phyloP scores from a whole-genome alignment of 768 basidiomycete genomes.

The Cyclocybe cylindracea region DNA sequence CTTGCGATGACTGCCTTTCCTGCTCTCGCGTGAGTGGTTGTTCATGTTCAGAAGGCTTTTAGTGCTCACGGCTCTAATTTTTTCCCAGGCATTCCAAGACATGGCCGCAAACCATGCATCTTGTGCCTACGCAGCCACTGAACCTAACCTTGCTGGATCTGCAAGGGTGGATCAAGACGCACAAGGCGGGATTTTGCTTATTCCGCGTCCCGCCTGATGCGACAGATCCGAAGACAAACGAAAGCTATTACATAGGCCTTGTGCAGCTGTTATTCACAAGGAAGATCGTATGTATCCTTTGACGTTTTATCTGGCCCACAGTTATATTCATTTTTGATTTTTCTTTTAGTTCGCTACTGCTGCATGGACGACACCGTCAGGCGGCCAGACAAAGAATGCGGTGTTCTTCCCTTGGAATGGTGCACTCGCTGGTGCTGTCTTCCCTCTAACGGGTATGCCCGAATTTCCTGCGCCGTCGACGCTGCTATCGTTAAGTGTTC shows the following conservation, averaged over 20 bases:
- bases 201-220: constrained; percentile 33
- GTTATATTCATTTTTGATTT: not conserved
- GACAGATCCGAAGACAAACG: constrained; percentile 40
- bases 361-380: constrained; percentile 49
- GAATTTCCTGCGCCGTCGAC: constrained; percentile 32
- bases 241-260: constrained; percentile 42
- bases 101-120: constrained; percentile 50
- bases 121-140: constrained; percentile 42
- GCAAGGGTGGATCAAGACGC: constrained; percentile 46
- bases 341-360: constrained; percentile 48
- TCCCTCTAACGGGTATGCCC: constrained; percentile 52
- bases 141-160: constrained; percentile 41
- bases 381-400: constrained; percentile 42
- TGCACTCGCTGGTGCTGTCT: constrained; percentile 48
- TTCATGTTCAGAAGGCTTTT: not conserved
- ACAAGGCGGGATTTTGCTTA: constrained; percentile 40
- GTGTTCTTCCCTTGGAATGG: constrained; percentile 44
- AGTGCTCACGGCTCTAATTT: not conserved
- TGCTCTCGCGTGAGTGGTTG: constrained; percentile 32
- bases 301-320: not conserved
- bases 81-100: constrained; percentile 45
- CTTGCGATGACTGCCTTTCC: constrained; percentile 20
- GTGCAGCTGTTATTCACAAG: constrained; percentile 41
- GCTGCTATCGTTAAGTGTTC: constrained; percentile 4
- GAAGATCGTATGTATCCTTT: constrained; percentile 41